Evolutionary conservation across 768 basidiomycete genomes (phyloP).

Genomic region (Calvatia gigantea): DNA sequence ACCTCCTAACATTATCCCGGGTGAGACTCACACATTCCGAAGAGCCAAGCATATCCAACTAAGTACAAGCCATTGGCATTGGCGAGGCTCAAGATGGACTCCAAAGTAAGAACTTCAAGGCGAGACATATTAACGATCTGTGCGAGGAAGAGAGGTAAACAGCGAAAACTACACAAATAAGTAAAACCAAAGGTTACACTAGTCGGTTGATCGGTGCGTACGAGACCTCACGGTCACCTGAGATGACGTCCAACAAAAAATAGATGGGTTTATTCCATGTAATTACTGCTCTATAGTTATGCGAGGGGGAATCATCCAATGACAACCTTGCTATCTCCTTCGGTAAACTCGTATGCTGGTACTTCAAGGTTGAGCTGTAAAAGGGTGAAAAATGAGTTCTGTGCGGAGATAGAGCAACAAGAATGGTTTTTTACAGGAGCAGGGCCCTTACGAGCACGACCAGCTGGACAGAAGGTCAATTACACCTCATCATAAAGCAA

Average conservation of each 20-base stretch:
- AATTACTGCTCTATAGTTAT: conserved; percentile 15
- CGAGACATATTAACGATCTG: not conserved
- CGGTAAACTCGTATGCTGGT: conserved; percentile 84
- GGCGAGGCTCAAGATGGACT: conserved; percentile 28
- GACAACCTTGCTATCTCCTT: conserved; percentile 80
- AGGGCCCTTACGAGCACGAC: conserved; percentile 93
- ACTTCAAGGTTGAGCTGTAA: conserved; percentile 89
- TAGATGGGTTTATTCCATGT: conserved; percentile 12
- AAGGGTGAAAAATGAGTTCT: conserved; percentile 11
- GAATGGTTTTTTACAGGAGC: conserved; percentile 73
- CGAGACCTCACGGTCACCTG: conserved; percentile 5
- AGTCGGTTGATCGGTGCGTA: not conserved
- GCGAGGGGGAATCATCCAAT: conserved; percentile 58
- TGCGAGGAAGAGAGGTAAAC: conserved; percentile 15
- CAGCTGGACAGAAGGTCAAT: conserved; percentile 49
- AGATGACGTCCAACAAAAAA: conserved; percentile 1
- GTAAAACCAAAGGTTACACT: not conserved
- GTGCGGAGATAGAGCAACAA: not conserved
- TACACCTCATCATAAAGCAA: conserved; percentile 8
- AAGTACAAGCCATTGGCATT: conserved; percentile 43
- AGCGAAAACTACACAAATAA: not conserved
- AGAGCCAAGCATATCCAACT: conserved; percentile 58
- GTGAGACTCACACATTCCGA: conserved; percentile 62
- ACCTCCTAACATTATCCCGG: not conserved
- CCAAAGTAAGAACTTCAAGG: conserved; percentile 30